Base-by-base conservation (phyloP, 768 basidiomycete species). In the Lentinula edodes region DNA sequence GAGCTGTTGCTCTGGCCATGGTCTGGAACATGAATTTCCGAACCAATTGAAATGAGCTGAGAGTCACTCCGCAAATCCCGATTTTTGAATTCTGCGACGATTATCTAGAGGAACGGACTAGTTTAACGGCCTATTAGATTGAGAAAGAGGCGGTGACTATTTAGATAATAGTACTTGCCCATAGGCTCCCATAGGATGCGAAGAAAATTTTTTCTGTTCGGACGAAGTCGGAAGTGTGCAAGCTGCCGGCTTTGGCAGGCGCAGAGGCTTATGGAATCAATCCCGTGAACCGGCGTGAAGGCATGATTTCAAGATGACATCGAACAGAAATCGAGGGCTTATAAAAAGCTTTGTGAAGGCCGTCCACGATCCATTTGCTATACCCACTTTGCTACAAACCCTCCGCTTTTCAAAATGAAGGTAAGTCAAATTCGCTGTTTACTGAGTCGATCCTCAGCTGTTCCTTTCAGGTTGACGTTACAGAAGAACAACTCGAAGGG, bases 401-500 rank as follows among this genome's bases (percentile, higher is more conserved):
- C 43, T 23, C 20, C 9, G n/a, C 18, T 36, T 23, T 23, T 35
- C 9, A 56, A 20, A 39, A 56, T 56, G 54, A 56, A 56, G 54
- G 54, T 56, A 43, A n/a, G 5, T 9, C 10, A 1, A 13, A 43
- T 42, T 13, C 5, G 3, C 0, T 3, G 36, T 28, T 20, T 18
- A 7, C 39, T 18, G 10, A 10, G 12, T 4, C 9, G 3, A 20
- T 54, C 8, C 13, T 39, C n/a, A 41, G 18, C 18, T 4, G 43
- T 42, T 48, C 42, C n/a, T 32, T 41, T 3, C 34, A 60, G 59
- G 41, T 51, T 39, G 48, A 59, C n/a, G 34, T 62, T 42, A 58
- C 76, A 70, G 69, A 73, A 64, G 73, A 87, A 71, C 80, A 87
- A 70, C 64, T 77, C 52, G 70, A 75, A 63, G 85, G 77, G 9